Evolutionary conservation across 345 rosid genomes (phyloP), one percentile per base, ranked within the genome.

Genomic region (Camelina hispida): DNA sequence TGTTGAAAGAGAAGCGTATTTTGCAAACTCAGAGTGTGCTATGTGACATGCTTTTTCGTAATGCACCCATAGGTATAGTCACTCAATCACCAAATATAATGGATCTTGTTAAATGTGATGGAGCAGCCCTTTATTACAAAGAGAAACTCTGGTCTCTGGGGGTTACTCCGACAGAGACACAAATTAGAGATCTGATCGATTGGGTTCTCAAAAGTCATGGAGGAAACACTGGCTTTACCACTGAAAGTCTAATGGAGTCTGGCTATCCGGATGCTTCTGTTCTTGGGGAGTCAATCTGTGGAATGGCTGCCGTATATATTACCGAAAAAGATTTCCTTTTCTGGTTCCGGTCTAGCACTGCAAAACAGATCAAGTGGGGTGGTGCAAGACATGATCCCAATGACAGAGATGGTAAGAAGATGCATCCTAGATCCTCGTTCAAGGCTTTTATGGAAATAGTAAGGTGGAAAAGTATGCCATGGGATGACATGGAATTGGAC

Each of bases 401-500:
- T 69, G 91, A 82, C 68, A 82, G 77, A 76, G 93, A 90, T 67
- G 91, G 89, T 57, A 88, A 84, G 78, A 80, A 78, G 78, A 88
- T 92, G 96, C 91, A 92, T 62, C 97, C 97, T 5, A 86, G 96
- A 78, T 88, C 93, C 25, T 90, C 96, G 2, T 92, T 92, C 83
- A 90, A 90, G 86, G 92, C 94, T 52, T 92, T 92, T 69, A 76
- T 92, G 66, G 92, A 92, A 64, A 93, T 88, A 53, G 89, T 92
- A 54, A 86, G 87, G 84, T 81, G 83, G 83, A 80, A 83, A 71
- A 87, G 94, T 71, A 64, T 83, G 62, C 88, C 89, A 2, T 90
- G 97, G 97, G 87, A 86, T 74, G 96, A 92, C 77, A 82, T 87
- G 71, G 97, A 92, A 73, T 87, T 92, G 92, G 96, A 92, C 76